Conservation (phyloP, 805 yeast genomes). For the Saccharomycopsis capsularis region DNA sequence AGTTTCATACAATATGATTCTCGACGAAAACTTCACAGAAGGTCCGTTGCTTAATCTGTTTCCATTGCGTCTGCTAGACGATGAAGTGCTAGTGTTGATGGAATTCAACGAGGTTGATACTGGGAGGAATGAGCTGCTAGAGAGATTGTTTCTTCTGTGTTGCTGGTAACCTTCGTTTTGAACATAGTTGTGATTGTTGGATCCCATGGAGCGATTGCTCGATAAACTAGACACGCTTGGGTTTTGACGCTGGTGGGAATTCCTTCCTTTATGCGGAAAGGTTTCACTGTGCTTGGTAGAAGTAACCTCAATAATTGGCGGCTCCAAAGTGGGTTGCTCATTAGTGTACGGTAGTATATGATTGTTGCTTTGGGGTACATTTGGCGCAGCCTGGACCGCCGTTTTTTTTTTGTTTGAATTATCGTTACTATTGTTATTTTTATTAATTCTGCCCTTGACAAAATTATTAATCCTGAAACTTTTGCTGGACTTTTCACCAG, state of each 20-base stretch:
- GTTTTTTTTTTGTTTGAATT: not conserved
- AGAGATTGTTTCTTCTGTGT: conserved; percentile 7
- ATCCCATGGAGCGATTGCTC: conserved; percentile 2
- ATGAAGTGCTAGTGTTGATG: not conserved
- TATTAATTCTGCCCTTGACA: conserved; percentile 1
- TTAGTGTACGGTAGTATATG: not conserved
- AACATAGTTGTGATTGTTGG: not conserved
- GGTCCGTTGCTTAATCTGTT: not conserved
- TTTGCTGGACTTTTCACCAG: no score
- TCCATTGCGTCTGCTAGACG: not conserved
- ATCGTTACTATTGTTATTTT: not conserved
- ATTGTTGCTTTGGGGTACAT: not conserved
- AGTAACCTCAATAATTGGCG: conserved; percentile 8
- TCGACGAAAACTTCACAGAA: conserved; percentile 62
- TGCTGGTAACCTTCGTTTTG: conserved; percentile 1
- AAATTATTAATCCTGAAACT: conserved; percentile 2
- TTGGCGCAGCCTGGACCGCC: not conserved
- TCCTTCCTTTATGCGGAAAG: no score
- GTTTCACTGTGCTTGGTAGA: not conserved
- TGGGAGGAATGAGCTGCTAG: conserved; percentile 4
- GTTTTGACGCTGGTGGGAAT: not conserved
- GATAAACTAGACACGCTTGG: not conserved
- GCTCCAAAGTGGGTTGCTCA: not conserved
- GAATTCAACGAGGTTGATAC: conserved; percentile 10
- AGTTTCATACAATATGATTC: conserved; percentile 80